Percentiles rank a stretch among this genome's conserved stretches.
Conservation (phyloP, 306 rosid genomes). For the Gleditsia sinensis region DNA sequence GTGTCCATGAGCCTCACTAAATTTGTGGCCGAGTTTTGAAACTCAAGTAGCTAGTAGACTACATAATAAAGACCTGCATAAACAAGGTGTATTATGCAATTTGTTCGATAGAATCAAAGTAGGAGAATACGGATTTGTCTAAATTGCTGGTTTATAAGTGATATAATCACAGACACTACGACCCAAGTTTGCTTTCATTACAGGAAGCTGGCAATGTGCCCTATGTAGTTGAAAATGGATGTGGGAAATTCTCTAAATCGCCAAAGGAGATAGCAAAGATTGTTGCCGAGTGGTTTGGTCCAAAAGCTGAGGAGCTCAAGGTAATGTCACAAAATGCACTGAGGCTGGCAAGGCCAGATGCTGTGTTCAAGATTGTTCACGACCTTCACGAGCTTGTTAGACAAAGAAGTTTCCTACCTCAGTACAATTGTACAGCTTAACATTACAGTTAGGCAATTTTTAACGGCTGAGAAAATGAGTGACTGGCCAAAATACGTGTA, state of each 20-base stretch:
- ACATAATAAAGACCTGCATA: too few species aligned
- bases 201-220: conserved; percentile 99
- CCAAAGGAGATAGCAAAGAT: conserved; percentile 85
- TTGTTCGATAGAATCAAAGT: too few species aligned
- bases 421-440: conserved; percentile 71
- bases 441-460: conserved; percentile 1
- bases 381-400: conserved; percentile 93
- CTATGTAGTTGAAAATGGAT: conserved; percentile 91
- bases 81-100: too few species aligned
- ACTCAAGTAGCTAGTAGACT: not conserved
- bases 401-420: conserved; percentile 63
- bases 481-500: conserved; percentile 14
- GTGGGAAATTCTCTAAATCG: conserved; percentile 85
- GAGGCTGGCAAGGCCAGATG: conserved; percentile 85
- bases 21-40: not conserved
- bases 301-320: conserved; percentile 76
- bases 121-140: too few species aligned
- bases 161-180: too few species aligned
- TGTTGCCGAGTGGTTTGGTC: conserved; percentile 92
- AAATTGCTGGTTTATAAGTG: too few species aligned
- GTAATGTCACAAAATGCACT: conserved; percentile 82
- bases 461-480: conserved; percentile 19
- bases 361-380: conserved; percentile 91
- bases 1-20: not conserved
- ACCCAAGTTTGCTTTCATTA: conserved; percentile 22